phyloP scores from a whole-genome alignment of 2,329 filamentous ascomycete genomes.

The Trichoderma oligosporum region DNA sequence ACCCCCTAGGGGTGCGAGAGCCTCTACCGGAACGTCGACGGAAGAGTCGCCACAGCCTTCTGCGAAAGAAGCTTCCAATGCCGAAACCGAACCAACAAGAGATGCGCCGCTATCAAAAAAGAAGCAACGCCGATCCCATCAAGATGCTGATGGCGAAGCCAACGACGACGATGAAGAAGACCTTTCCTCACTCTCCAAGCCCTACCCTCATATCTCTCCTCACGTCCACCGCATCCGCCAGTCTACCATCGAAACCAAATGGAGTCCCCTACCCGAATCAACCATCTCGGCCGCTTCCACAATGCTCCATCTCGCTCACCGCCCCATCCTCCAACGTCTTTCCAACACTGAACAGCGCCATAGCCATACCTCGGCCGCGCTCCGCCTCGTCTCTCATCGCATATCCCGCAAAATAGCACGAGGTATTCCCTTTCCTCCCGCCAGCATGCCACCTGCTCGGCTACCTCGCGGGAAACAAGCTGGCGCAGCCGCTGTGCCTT shows the following conservation, averaged over 20 bases:
- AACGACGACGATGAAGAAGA: slow-evolving; percentile 22
- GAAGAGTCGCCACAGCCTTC: neutral
- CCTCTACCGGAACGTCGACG: neutral
- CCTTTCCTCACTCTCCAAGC: slow-evolving; percentile 31
- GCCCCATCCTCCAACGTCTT: slow-evolving; percentile 58
- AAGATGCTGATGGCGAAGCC: slow-evolving; percentile 21
- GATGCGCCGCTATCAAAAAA: neutral
- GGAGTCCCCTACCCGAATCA: slow-evolving; percentile 53
- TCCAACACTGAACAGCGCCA: slow-evolving; percentile 46
- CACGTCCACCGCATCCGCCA: slow-evolving; percentile 54
- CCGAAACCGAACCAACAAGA: neutral
- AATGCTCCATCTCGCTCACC: slow-evolving; percentile 57
- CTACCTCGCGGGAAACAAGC: slow-evolving; percentile 21
- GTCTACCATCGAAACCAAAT: slow-evolving; percentile 64
- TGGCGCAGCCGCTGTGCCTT: slow-evolving; percentile 22
- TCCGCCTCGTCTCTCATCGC: slow-evolving; percentile 53
- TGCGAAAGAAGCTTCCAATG: neutral
- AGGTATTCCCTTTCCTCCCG: slow-evolving; percentile 64
- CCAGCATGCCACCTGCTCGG: slow-evolving; percentile 30
- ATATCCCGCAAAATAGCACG: slow-evolving; percentile 56
- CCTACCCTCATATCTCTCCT: slow-evolving; percentile 50
- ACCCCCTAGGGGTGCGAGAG: slow-evolving; percentile 1
- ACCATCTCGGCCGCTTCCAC: slow-evolving; percentile 54
- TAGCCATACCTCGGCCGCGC: slow-evolving; percentile 51
- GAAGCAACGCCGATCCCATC: slow-evolving; percentile 22